These are phyloP conservation scores for Tetrahymena borealis DNA, from an alignment of 73 alveolate species.

Conservation along the genomic window DNA sequence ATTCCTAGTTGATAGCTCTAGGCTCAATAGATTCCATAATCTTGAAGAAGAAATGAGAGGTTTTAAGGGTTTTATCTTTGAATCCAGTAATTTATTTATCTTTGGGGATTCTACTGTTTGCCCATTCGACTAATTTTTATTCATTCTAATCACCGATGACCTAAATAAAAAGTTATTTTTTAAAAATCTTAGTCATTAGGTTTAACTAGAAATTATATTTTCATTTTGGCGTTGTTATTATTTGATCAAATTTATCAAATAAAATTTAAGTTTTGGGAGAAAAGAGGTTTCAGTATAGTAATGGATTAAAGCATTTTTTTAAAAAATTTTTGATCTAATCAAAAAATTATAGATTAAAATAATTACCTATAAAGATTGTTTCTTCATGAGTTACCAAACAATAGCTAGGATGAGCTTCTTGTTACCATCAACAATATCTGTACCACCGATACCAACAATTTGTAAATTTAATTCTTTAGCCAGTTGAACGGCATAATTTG, in stretches of 20 bases:
- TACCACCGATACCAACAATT: constrained; percentile 79
- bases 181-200: not conserved
- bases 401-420: constrained; percentile 79
- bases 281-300: no score
- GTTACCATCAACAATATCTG: constrained; percentile 80
- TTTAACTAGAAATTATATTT: no score
- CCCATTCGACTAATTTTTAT: constrained; percentile 61
- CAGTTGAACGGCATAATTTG: constrained; percentile 70
- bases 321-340: no score
- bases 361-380: constrained; percentile 55
- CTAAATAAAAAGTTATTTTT: constrained; percentile 1
- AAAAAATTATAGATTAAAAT: not conserved
- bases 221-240: no score
- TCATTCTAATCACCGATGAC: constrained; percentile 43
- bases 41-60: constrained; percentile 71
- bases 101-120: constrained; percentile 57
- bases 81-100: constrained; percentile 46
- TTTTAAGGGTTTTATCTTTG: constrained; percentile 59
- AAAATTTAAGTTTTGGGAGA: no score
- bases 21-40: constrained; percentile 85
- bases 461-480: constrained; percentile 66
- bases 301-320: no score
- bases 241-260: not conserved
- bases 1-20: constrained; percentile 83
- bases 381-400: constrained; percentile 88